Base-by-base conservation (phyloP, 2,329 filamentous ascomycete genomes). In the Cladosporium sphaerospermum region DNA sequence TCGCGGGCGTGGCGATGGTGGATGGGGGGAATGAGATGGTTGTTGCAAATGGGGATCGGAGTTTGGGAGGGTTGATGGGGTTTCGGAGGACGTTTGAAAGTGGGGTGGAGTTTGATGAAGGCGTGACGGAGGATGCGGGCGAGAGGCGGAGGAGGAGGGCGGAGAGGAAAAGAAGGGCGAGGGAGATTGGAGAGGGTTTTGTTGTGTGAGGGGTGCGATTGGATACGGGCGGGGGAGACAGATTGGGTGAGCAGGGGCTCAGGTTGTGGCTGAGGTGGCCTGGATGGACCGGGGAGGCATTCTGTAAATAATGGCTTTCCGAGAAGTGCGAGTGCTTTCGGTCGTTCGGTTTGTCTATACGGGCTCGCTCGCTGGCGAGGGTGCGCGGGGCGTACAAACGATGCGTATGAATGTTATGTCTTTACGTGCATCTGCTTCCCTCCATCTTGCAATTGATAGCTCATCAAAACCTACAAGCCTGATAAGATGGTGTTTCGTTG, bases 21-120 rank as follows among this genome's bases (percentile, higher is more conserved):
- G 80, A 84, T 39, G 82, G 83, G 45, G 88, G 86, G 0, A 77
- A 80, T 52, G 80, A 85, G 52, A 68, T 92, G n/a, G 78, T 82
- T 49, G 74, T 89, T 2, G 78, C 87, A 9, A 88, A 86, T 61
- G 79, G 78, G 45, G 87, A 91, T 61, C 69, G 68, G 36, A 72
- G 75, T 51, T 80, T 86, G 36, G 87, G 87, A 34, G 87, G 87
- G 1, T 67, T 89, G 44, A 31, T 62, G 45, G 51, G 48, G 13
- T 60, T 51, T n/a, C 32, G 44, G 6, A 34, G 37, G 13, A 39
- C 40, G 32, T 5, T 16, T 4, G 28, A 18, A 10, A 34, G 23
- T 41, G 33, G 8, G 16, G 9, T 10, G 7, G 37, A 32, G 7
- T 18, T 8, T 4, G 32, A 37, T n/a, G 49, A 19, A 46, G 50